Percentiles rank a stretch among this genome's conserved stretches.
These are phyloP conservation scores for Skeletonema grethae DNA, from an alignment of 108 stramenopile genomes.

Conservation along the genomic window DNA sequence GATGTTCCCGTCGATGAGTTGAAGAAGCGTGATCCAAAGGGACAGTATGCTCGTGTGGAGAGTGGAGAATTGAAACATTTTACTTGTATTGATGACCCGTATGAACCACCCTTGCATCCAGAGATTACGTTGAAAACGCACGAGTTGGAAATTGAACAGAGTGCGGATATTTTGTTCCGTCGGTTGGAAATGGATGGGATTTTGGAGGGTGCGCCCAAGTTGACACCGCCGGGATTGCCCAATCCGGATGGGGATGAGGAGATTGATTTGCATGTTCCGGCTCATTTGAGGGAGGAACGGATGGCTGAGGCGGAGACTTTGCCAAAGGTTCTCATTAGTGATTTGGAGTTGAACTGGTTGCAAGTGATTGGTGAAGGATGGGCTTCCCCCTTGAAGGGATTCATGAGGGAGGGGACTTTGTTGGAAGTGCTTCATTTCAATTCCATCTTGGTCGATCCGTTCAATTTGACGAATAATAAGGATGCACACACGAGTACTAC, in stretches of 20 bases:
- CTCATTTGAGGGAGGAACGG: slow-evolving; percentile 50
- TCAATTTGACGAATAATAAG: slow-evolving; percentile 90
- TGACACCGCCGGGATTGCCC: slow-evolving; percentile 87
- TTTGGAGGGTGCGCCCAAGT: slow-evolving; percentile 90
- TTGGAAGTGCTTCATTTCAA: slow-evolving; percentile 97
- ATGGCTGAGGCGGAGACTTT: slow-evolving; percentile 82
- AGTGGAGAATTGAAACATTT: slow-evolving; percentile 96
- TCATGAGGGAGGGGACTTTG: slow-evolving; percentile 97
- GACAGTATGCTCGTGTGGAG: slow-evolving; percentile 85
- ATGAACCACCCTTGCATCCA: slow-evolving; percentile 91
- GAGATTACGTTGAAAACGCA: slow-evolving; percentile 93
- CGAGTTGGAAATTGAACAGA: slow-evolving; percentile 92
- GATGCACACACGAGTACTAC: slow-evolving; percentile 74
- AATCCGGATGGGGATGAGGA: slow-evolving; percentile 97
- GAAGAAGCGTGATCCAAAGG: slow-evolving; percentile 88
- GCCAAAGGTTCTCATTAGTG: slow-evolving; percentile 94
- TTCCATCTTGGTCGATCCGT: slow-evolving; percentile 94
- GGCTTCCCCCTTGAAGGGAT: slow-evolving; percentile 97
- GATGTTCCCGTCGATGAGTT: slow-evolving; percentile 96
- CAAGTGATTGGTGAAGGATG: slow-evolving; percentile 98
- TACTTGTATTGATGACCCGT: slow-evolving; percentile 98
- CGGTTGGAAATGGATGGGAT: slow-evolving; percentile 90
- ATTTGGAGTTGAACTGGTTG: slow-evolving; percentile 98
- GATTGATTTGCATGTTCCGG: slow-evolving; percentile 90
- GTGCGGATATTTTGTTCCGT: slow-evolving; percentile 87